phyloP scores from a whole-genome alignment of 805 yeast species.

The Danielozyma ontarioensis region DNA sequence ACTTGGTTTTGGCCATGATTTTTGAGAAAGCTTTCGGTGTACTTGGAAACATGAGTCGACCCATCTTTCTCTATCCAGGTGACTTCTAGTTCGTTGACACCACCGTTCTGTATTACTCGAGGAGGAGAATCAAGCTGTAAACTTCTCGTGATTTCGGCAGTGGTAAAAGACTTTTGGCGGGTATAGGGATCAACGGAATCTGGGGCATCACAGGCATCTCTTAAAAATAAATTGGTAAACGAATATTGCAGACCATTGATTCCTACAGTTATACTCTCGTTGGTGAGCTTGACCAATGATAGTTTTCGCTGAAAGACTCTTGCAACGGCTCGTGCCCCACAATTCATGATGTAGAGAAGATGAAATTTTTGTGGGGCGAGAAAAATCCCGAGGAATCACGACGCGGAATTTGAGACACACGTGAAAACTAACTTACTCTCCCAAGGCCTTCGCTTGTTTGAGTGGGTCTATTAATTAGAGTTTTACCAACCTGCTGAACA shows the following conservation, averaged over 20 bases:
- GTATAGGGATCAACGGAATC: conserved; percentile 50
- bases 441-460: no score
- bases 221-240: conserved; percentile 50
- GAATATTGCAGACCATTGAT: conserved; percentile 19
- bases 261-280: conserved; percentile 19
- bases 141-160: conserved; percentile 40
- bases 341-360: not conserved
- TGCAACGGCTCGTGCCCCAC: conserved; percentile 2
- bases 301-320: conserved; percentile 1
- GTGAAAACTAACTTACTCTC: no score
- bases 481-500: not conserved
- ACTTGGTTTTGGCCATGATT: conserved; percentile 29
- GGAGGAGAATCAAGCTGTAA: conserved; percentile 34
- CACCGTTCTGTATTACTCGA: conserved; percentile 19
- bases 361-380: not conserved
- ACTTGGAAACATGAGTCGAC: conserved; percentile 23
- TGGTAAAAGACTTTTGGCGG: conserved; percentile 61
- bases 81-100: conserved; percentile 31
- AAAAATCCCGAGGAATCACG: conserved; percentile 1
- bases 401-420: no score
- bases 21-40: conserved; percentile 43
- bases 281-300: conserved; percentile 12
- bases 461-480: conserved; percentile 1
- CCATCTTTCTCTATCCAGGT: conserved; percentile 29
- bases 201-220: conserved; percentile 55